Percentiles rank a stretch among this genome's conserved stretches.
These are phyloP conservation scores for Aquilaria yunnanensis DNA, from an alignment of 345 rosid genomes.

Conservation along the genomic window DNA sequence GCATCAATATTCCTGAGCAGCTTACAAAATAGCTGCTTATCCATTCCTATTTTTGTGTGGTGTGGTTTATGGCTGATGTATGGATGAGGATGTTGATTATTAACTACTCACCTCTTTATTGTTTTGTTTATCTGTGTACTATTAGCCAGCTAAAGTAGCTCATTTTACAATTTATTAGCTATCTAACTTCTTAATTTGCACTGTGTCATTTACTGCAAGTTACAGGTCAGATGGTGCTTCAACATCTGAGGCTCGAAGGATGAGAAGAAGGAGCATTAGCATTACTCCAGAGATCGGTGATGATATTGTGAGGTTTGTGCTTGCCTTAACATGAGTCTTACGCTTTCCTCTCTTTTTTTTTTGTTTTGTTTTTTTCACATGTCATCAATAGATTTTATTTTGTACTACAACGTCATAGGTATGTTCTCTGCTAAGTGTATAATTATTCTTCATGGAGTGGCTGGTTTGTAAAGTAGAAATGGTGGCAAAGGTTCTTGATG, in stretches of 20 bases:
- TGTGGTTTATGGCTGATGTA: too few relatives aligned
- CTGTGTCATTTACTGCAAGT: constrained; percentile 8
- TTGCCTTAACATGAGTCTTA: constrained; percentile 10
- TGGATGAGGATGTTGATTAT: too few relatives aligned
- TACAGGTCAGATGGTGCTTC: constrained; percentile 81
- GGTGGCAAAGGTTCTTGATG: too few relatives aligned
- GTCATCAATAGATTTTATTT: not conserved
- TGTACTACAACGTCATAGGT: too few relatives aligned
- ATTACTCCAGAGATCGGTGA: constrained; percentile 98
- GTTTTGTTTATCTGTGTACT: not conserved
- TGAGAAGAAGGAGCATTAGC: constrained; percentile 97
- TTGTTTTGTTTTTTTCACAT: not conserved
- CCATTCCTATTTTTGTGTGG: too few relatives aligned
- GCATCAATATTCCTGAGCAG: too few relatives aligned
- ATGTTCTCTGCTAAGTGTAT: too few relatives aligned
- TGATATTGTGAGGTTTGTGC: constrained; percentile 89
- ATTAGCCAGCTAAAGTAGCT: too few relatives aligned
- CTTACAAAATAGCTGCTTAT: too few relatives aligned
- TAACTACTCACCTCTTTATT: not conserved
- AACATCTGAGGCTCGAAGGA: constrained; percentile 68
- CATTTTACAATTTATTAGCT: not conserved
- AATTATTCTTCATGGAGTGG: too few relatives aligned
- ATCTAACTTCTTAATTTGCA: not conserved
- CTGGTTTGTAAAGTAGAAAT: too few relatives aligned
- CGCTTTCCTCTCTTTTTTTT: not conserved